Conservation (phyloP, 1,284 basidiomycete species). For the Tylopilus sp. region DNA sequence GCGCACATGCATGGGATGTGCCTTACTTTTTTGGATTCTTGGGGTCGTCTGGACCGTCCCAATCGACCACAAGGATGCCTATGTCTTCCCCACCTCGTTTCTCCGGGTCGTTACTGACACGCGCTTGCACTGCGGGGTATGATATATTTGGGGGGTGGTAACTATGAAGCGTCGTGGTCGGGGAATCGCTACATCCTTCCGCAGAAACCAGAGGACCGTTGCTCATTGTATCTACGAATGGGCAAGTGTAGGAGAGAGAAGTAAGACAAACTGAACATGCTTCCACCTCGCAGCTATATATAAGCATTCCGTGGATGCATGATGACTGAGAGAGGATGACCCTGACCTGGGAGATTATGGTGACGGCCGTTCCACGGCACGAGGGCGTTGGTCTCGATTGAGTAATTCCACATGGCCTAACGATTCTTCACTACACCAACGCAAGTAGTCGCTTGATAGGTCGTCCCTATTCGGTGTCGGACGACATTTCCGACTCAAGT, state of each 20-base stretch:
- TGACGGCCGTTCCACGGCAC: too few species aligned
- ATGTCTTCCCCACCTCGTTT: neutral
- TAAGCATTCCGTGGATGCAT: neutral
- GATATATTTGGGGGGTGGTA: neutral
- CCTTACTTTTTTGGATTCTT: conserved; percentile 35
- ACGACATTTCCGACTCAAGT: too few species aligned
- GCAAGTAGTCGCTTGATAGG: too few species aligned
- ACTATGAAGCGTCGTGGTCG: conserved; percentile 10
- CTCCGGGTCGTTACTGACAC: too few species aligned
- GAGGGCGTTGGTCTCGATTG: too few species aligned
- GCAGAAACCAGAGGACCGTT: neutral
- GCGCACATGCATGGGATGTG: too few species aligned
- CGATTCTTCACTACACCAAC: too few species aligned
- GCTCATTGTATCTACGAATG: neutral
- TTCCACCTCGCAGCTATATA: neutral
- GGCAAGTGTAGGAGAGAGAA: neutral
- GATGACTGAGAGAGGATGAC: neutral
- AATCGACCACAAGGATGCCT: conserved; percentile 29
- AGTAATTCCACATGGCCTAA: too few species aligned
- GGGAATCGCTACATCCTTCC: conserved; percentile 4
- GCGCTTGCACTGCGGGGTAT: neutral
- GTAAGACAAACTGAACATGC: neutral
- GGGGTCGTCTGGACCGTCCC: conserved; percentile 37
- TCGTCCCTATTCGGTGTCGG: too few species aligned
- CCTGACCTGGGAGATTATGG: neutral